phyloP scores from a whole-genome alignment of 2,329 filamentous ascomycete species.

The Madurella mycetomatis region DNA sequence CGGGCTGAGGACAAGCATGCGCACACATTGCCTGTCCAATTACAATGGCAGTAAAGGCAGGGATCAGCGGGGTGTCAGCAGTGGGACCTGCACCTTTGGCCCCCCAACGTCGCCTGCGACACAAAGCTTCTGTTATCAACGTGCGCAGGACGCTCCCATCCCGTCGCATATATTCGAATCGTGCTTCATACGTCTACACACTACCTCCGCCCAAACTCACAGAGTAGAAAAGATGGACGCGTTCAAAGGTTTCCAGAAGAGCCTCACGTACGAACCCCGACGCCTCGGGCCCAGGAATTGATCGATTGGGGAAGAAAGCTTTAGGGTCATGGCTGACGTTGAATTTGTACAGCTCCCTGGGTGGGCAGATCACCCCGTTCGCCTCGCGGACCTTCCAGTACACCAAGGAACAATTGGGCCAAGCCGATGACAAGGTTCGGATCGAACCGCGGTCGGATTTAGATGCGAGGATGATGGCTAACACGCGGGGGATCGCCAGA shows the following conservation, averaged over 20 bases:
- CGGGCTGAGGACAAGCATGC: too few species aligned
- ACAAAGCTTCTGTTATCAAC: constrained; percentile 12
- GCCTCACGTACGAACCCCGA: constrained; percentile 44
- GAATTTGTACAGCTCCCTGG: constrained; percentile 48
- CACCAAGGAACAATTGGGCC: constrained; percentile 95
- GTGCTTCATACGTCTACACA: neutral
- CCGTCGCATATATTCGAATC: neutral
- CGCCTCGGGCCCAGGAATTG: neutral
- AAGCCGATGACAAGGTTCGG: constrained; percentile 83
- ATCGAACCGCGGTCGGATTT: neutral
- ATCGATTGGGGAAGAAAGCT: constrained; percentile 10
- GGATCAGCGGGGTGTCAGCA: constrained; percentile 15
- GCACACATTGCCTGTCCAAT: constrained; percentile 2
- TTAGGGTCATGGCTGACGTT: constrained; percentile 19
- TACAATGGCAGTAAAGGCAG: constrained; percentile 3
- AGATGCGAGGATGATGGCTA: constrained; percentile 9
- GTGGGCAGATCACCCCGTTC: constrained; percentile 84
- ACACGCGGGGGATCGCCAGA: constrained; percentile 48
- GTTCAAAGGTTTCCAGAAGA: constrained; percentile 56
- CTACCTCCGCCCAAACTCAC: neutral
- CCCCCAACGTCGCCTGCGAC: constrained; percentile 8
- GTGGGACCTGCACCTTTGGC: constrained; percentile 11
- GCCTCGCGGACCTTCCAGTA: constrained; percentile 93
- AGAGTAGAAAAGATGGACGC: constrained; percentile 44
- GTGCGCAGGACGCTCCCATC: neutral